Conservation (phyloP, 2,329 filamentous ascomycete genomes). For the Madurella mycetomatis region DNA sequence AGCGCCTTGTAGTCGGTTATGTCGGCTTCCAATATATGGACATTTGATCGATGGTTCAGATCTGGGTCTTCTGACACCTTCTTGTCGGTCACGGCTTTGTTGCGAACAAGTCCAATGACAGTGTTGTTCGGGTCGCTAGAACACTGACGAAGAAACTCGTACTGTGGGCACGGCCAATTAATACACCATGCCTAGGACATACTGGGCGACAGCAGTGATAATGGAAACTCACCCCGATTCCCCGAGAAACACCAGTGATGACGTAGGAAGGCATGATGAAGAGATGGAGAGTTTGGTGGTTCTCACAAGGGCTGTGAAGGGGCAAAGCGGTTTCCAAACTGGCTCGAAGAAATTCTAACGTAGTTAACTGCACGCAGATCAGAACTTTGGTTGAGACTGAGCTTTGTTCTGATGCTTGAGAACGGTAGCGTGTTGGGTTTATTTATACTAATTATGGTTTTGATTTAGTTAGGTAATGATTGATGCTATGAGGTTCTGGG, state of each 20-base stretch:
- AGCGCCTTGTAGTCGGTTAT: constrained; percentile 33
- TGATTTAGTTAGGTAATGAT: too few relatives aligned
- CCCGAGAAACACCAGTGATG: constrained; percentile 14
- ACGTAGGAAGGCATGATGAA: constrained; percentile 11
- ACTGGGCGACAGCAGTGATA: not conserved
- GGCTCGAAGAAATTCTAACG: too few relatives aligned
- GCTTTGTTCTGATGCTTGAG: too few relatives aligned
- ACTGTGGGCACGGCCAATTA: constrained; percentile 1
- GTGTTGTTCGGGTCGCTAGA: constrained; percentile 38
- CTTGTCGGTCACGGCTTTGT: constrained; percentile 38
- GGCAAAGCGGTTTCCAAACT: too few relatives aligned
- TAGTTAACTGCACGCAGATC: too few relatives aligned
- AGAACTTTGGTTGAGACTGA: too few relatives aligned
- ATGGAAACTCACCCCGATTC: constrained; percentile 10
- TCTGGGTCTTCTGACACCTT: constrained; percentile 29
- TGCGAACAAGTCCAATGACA: constrained; percentile 42
- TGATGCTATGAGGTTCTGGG: too few relatives aligned
- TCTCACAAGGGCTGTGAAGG: too few relatives aligned
- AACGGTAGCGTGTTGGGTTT: too few relatives aligned
- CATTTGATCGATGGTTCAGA: constrained; percentile 31
- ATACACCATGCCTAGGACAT: not conserved
- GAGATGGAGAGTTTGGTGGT: too few relatives aligned
- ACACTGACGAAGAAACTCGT: constrained; percentile 30
- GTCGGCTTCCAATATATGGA: constrained; percentile 39
- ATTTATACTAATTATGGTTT: too few relatives aligned